Percentiles rank a stretch among this genome's conserved stretches.
These are phyloP conservation scores for Fragaria ananassa DNA, from an alignment of 306 rosid species.

Conservation along the genomic window DNA sequence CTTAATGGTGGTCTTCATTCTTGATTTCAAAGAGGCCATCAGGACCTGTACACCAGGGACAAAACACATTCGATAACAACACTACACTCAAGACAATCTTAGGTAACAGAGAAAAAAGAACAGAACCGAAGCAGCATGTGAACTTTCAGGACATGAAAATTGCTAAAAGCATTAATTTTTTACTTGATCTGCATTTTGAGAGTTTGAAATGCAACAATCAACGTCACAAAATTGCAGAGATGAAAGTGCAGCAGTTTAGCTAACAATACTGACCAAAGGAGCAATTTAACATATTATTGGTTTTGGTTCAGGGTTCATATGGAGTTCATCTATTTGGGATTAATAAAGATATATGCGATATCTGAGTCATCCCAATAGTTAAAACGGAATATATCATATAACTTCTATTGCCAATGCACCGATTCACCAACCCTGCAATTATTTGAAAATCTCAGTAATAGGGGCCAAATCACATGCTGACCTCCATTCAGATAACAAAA, in stretches of 20 bases:
- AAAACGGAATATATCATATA: neutral
- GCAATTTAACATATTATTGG: neutral
- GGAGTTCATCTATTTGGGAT: neutral
- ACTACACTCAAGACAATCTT: neutral
- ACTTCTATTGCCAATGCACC: neutral
- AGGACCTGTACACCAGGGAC: constrained; percentile 35
- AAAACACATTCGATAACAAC: neutral
- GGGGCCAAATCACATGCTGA: neutral
- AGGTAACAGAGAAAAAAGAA: neutral
- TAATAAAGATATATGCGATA: neutral
- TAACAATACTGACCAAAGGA: neutral
- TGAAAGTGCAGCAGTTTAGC: neutral
- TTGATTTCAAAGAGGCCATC: constrained; percentile 54
- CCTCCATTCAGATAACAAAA: neutral
- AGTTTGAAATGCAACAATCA: neutral
- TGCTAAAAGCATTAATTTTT: neutral
- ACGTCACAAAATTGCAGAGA: neutral
- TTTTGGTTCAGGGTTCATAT: neutral
- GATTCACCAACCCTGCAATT: neutral
- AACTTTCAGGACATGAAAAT: neutral
- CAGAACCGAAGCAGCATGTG: neutral
- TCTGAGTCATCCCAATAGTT: neutral
- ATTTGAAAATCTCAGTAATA: neutral
- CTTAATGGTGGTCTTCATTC: constrained; percentile 36
- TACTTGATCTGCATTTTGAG: neutral